These are phyloP conservation scores for Danielia oregonensis DNA, from an alignment of 805 yeast species.

Conservation along the genomic window DNA sequence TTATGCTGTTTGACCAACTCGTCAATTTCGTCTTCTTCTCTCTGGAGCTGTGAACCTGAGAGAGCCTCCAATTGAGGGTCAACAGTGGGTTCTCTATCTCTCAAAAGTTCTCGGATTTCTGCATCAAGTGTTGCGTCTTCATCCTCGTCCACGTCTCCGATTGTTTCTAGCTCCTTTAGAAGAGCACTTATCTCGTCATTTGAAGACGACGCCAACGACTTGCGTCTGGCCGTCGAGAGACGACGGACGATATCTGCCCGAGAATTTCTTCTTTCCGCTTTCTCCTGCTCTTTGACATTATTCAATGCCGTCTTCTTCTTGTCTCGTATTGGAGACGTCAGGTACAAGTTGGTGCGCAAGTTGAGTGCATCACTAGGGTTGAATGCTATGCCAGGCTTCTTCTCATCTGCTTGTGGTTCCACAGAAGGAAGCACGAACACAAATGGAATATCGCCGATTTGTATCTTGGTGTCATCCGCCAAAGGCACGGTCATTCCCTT, in stretches of 20 bases:
- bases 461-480: slow-evolving; percentile 76
- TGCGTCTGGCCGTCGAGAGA: slow-evolving; percentile 34
- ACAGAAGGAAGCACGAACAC: slow-evolving; percentile 79
- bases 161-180: slow-evolving; percentile 33
- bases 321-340: slow-evolving; percentile 20
- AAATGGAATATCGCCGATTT: slow-evolving; percentile 90
- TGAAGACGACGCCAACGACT: slow-evolving; percentile 35
- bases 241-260: slow-evolving; percentile 20
- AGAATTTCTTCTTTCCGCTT: slow-evolving; percentile 7
- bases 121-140: slow-evolving; percentile 12
- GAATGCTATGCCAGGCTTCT: slow-evolving; percentile 22
- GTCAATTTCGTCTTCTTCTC: slow-evolving; percentile 38
- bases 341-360: slow-evolving; percentile 47
- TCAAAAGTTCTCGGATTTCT: slow-evolving; percentile 7
- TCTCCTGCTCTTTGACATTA: neutral
- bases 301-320: slow-evolving; percentile 5
- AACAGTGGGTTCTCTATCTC: slow-evolving; percentile 7
- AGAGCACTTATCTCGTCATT: slow-evolving; percentile 38
- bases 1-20: slow-evolving; percentile 33
- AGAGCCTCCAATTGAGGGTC: slow-evolving; percentile 18
- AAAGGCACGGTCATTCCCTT: slow-evolving; percentile 89
- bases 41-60: slow-evolving; percentile 20
- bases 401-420: slow-evolving; percentile 33
- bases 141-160: slow-evolving; percentile 9
- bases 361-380: slow-evolving; percentile 64